These are phyloP conservation scores for Lizonia empirigonia DNA, from an alignment of 2,329 filamentous ascomycete genomes.

Conservation along the genomic window DNA sequence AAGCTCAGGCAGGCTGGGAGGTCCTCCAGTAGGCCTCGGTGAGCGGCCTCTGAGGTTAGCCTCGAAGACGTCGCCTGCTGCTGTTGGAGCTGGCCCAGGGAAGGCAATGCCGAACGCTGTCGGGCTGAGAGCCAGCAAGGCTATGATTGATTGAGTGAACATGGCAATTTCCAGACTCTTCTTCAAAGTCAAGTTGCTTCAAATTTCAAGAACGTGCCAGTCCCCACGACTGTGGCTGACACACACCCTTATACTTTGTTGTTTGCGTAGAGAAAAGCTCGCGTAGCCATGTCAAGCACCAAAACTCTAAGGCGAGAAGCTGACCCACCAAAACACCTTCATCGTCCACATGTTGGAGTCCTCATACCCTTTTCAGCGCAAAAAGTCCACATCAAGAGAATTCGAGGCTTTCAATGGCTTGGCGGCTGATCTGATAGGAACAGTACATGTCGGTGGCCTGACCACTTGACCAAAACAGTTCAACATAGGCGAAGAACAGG, in stretches of 20 bases:
- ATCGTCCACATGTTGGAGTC: not conserved
- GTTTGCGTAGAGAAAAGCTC: not conserved
- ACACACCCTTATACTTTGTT: not conserved
- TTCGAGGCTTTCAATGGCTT: not conserved
- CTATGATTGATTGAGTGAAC: not conserved
- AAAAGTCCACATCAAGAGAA: not conserved
- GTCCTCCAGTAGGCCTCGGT: constrained; percentile 17
- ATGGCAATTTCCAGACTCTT: no score
- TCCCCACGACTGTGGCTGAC: not conserved
- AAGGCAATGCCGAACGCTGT: constrained; percentile 3
- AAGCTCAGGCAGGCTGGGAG: constrained; percentile 11
- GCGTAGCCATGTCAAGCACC: not conserved
- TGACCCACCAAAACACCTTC: not conserved
- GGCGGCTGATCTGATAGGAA: constrained; percentile 5
- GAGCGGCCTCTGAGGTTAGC: constrained; percentile 17
- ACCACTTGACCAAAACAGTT: not conserved
- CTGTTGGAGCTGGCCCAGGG: constrained; percentile 9
- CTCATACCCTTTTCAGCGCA: not conserved
- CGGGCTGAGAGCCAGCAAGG: constrained; percentile 3
- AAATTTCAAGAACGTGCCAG: no score
- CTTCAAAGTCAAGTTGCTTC: no score
- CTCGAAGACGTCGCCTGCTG: constrained; percentile 2
- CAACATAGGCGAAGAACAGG: constrained; percentile 3
- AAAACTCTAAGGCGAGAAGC: not conserved
- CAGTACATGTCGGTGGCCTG: not conserved